Conservation (phyloP, 371 early-diverging fungal genomes). For the Lichtheimia corymbifera region DNA sequence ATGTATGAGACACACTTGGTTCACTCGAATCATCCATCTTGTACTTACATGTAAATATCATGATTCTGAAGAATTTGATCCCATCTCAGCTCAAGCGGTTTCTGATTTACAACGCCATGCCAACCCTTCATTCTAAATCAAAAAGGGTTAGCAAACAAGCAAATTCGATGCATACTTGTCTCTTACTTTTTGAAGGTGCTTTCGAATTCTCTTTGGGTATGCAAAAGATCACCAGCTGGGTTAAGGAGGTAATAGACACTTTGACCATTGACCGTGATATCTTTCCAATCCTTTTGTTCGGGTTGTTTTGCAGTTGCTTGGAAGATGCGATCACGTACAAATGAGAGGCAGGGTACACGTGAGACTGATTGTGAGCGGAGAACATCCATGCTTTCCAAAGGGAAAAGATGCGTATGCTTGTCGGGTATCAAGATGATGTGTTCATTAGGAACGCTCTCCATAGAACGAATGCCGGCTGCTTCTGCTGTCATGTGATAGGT, state of each 20-base stretch:
- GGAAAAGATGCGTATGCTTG: conserved; percentile 77
- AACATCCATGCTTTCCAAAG: conserved; percentile 83
- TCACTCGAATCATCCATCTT: no score
- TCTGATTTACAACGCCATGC: conserved; percentile 69
- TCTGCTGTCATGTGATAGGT: conserved; percentile 27
- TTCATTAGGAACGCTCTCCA: conserved; percentile 25
- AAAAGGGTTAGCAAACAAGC: not conserved
- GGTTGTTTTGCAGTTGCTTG: conserved; percentile 16
- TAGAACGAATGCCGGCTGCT: conserved; percentile 16
- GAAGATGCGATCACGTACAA: conserved; percentile 70
- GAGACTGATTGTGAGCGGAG: conserved; percentile 74
- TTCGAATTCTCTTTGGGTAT: conserved; percentile 81
- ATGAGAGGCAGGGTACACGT: conserved; percentile 77
- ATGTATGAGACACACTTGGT: no score
- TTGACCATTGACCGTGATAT: conserved; percentile 47
- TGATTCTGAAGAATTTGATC: conserved; percentile 54
- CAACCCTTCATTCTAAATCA: conserved; percentile 48
- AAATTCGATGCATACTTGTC: no score
- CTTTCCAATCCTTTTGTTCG: conserved; percentile 30
- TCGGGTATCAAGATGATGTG: conserved; percentile 85
- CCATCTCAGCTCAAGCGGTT: conserved; percentile 72
- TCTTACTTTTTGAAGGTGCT: conserved; percentile 51
- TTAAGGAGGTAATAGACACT: conserved; percentile 85
- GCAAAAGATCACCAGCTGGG: conserved; percentile 81
- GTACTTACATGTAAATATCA: conserved; percentile 73